A percentile compares a stretch with the other conserved stretches of the same genome.
These are phyloP conservation scores for Ganoderma boninense DNA, from an alignment of 1,284 basidiomycete genomes.

Conservation along the genomic window DNA sequence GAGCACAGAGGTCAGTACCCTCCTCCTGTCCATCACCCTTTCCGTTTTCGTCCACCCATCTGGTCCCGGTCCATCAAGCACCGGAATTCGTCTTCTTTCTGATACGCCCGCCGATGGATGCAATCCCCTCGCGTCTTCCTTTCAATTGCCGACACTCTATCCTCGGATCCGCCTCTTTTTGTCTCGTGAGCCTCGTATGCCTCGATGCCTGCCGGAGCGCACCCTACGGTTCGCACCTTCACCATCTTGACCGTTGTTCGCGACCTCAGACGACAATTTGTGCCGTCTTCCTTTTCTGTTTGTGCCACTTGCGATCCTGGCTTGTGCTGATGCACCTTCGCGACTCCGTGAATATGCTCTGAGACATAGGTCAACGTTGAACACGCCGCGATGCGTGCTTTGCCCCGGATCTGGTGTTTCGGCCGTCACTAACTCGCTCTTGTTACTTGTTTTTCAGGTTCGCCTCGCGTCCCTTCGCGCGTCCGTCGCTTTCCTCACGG, in stretches of 20 bases:
- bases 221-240: too few relatives aligned
- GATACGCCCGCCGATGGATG: conserved; percentile 11
- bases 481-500: conserved; percentile 67
- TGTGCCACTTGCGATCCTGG: too few relatives aligned
- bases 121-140: conserved; percentile 1
- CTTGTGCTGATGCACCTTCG: not conserved
- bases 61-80: not conserved
- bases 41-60: not conserved
- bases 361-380: not conserved
- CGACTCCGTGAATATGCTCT: not conserved
- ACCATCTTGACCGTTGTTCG: too few relatives aligned
- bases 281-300: too few relatives aligned
- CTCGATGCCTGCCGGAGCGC: too few relatives aligned
- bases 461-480: conserved; percentile 69
- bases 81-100: conserved; percentile 9
- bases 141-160: conserved; percentile 4
- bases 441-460: conserved; percentile 48
- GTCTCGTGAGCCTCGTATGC: not conserved
- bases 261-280: too few relatives aligned
- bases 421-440: not conserved
- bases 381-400: not conserved
- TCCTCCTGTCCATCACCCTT: not conserved
- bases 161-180: not conserved
- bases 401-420: not conserved
- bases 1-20: conserved; percentile 62